A percentile compares a stretch with the other conserved stretches of the same genome.
Evolutionary conservation across 768 basidiomycete species (phyloP).

Genomic region (Lactarius quietus): DNA sequence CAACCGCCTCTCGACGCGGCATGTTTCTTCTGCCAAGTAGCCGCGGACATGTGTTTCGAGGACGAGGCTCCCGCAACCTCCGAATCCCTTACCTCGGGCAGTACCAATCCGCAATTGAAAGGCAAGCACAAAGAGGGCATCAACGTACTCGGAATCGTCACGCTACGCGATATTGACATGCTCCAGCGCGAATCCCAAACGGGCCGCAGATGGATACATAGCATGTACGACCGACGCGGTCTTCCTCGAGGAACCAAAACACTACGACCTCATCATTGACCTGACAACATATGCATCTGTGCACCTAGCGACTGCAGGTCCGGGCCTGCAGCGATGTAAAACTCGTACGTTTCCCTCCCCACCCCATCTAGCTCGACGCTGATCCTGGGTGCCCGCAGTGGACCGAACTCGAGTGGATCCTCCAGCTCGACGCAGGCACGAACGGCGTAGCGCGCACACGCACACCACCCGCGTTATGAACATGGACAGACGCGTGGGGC

Average conservation of each 20-base stretch:
- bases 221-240: conserved; percentile 85
- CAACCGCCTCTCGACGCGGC: conserved; percentile 77
- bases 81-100: too few relatives aligned
- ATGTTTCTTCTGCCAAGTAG: conserved; percentile 59
- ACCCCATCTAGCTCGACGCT: too few relatives aligned
- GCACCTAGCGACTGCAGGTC: conserved; percentile 46
- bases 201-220: conserved; percentile 77
- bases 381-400: conserved; percentile 42
- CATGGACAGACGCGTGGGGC: conserved; percentile 59
- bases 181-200: conserved; percentile 52
- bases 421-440: conserved; percentile 46
- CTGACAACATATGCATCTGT: conserved; percentile 63
- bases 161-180: conserved; percentile 65
- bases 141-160: conserved; percentile 76
- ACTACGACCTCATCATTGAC: conserved; percentile 80
- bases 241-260: conserved; percentile 74
- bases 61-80: conserved; percentile 26
- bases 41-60: conserved; percentile 62
- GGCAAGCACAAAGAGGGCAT: conserved; percentile 51
- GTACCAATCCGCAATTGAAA: conserved; percentile 27
- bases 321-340: conserved; percentile 74
- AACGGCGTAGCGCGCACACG: background rate
- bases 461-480: conserved; percentile 39
- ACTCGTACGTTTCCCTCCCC: conserved; percentile 42
- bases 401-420: conserved; percentile 71